phyloP scores from a whole-genome alignment of 2,329 filamentous ascomycete genomes.

The Periglandula ipomoeae region DNA sequence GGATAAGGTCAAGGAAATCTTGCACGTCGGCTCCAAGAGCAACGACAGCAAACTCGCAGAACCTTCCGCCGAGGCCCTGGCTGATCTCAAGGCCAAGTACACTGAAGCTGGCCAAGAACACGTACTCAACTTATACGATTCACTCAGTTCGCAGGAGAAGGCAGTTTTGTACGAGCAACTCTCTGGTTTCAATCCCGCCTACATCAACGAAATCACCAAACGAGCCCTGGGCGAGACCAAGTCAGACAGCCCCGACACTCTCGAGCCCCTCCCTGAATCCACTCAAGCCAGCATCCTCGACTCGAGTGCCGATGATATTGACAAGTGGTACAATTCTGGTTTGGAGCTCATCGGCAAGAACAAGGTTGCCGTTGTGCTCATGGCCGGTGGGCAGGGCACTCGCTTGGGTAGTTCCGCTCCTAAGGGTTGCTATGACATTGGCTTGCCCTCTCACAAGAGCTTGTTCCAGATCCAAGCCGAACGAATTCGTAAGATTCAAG shows the following conservation, averaged over 20 bases:
- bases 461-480: conserved; percentile 97
- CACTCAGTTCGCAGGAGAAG: conserved; percentile 65
- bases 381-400: conserved; percentile 96
- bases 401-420: conserved; percentile 88
- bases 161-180: conserved; percentile 74
- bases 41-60: conserved; percentile 28
- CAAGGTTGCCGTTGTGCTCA: conserved; percentile 78
- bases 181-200: conserved; percentile 66
- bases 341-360: conserved; percentile 72
- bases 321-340: conserved; percentile 75
- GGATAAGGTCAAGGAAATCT: conserved; percentile 34
- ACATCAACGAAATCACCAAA: conserved; percentile 82
- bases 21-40: conserved; percentile 27
- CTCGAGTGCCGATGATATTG: conserved; percentile 66
- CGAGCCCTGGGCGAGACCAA: conserved; percentile 72
- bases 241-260: conserved; percentile 43
- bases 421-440: conserved; percentile 97
- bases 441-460: conserved; percentile 83
- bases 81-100: conserved; percentile 62
- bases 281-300: conserved; percentile 88
- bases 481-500: conserved; percentile 78
- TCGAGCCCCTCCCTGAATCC: conserved; percentile 82
- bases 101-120: conserved; percentile 71
- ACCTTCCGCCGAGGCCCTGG: conserved; percentile 57
- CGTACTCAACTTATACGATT: conserved; percentile 75